Percentiles rank a stretch among this genome's conserved stretches.
These are phyloP conservation scores for Starmerella etchellsii DNA, from an alignment of 805 yeast genomes.

Conservation along the genomic window DNA sequence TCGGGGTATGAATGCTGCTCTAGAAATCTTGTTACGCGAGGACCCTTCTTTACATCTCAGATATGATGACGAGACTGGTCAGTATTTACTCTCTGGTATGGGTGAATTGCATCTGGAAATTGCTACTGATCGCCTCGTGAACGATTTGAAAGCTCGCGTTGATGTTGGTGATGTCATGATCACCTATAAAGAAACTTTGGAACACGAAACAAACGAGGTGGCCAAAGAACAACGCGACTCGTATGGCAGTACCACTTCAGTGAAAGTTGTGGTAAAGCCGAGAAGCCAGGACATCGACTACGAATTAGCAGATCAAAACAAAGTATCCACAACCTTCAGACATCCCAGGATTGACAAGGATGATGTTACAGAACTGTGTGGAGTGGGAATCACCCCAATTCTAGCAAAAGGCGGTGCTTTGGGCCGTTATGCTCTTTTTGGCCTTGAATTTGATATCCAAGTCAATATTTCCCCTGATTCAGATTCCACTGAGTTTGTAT, in stretches of 20 bases:
- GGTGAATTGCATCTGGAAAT: conserved; percentile 93
- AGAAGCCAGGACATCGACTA: not conserved
- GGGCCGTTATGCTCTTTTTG: conserved; percentile 41
- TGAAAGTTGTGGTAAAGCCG: not conserved
- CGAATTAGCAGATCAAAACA: conserved; percentile 8
- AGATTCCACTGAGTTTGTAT: conserved; percentile 30
- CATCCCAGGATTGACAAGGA: conserved; percentile 24
- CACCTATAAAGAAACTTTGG: conserved; percentile 68
- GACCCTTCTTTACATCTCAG: conserved; percentile 75
- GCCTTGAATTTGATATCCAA: conserved; percentile 43
- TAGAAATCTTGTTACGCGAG: conserved; percentile 57
- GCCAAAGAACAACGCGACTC: not conserved
- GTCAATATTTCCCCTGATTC: conserved; percentile 46
- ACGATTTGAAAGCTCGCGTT: conserved; percentile 70
- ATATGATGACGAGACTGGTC: conserved; percentile 73
- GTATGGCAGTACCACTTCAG: conserved; percentile 10
- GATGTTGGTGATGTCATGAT: conserved; percentile 76
- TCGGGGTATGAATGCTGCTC: conserved; percentile 56
- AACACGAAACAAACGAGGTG: conserved; percentile 4
- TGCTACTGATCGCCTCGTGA: conserved; percentile 62
- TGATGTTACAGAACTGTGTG: conserved; percentile 22
- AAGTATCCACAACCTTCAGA: conserved; percentile 2
- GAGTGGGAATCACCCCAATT: conserved; percentile 29
- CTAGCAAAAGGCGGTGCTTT: conserved; percentile 34
- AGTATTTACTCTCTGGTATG: conserved; percentile 85